Conservation (phyloP, 1,284 basidiomycete genomes). For the Ustilago tritici region DNA sequence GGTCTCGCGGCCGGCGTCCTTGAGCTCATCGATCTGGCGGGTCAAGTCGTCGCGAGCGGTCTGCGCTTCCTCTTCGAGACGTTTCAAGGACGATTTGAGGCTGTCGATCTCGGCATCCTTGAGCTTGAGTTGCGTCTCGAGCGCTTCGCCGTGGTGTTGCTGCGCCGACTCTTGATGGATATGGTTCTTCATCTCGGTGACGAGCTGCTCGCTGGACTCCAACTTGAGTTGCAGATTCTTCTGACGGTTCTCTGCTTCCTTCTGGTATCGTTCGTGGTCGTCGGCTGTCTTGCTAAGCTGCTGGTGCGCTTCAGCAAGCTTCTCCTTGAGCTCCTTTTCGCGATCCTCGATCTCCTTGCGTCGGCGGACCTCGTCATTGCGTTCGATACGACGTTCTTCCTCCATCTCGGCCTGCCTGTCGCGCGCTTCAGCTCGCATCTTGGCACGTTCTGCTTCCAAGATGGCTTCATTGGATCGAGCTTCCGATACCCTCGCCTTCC, state of each 20-base stretch:
- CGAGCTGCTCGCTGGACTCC: slow-evolving; percentile 48
- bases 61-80: slow-evolving; percentile 61
- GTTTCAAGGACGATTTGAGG: slow-evolving; percentile 54
- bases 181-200: slow-evolving; percentile 38
- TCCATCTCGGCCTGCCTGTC: slow-evolving; percentile 73
- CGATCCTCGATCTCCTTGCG: slow-evolving; percentile 55
- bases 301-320: slow-evolving; percentile 59
- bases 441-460: slow-evolving; percentile 70
- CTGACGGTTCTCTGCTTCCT: slow-evolving; percentile 66
- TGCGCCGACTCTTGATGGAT: slow-evolving; percentile 44
- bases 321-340: slow-evolving; percentile 41
- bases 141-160: slow-evolving; percentile 41
- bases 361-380: slow-evolving; percentile 61
- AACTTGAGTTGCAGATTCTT: slow-evolving; percentile 50
- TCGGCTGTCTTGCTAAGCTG: slow-evolving; percentile 72
- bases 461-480: slow-evolving; percentile 42
- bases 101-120: slow-evolving; percentile 60
- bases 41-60: slow-evolving; percentile 48
- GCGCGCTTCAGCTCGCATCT: slow-evolving; percentile 73
- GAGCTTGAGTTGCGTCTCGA: slow-evolving; percentile 50
- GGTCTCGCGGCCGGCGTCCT: slow-evolving; percentile 81
- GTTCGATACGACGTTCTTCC: slow-evolving; percentile 55
- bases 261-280: slow-evolving; percentile 71
- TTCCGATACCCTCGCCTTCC: slow-evolving; percentile 42
- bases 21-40: slow-evolving; percentile 81